Conservation (phyloP, 2,329 filamentous ascomycete species). For the Phialocephala sp. region DNA sequence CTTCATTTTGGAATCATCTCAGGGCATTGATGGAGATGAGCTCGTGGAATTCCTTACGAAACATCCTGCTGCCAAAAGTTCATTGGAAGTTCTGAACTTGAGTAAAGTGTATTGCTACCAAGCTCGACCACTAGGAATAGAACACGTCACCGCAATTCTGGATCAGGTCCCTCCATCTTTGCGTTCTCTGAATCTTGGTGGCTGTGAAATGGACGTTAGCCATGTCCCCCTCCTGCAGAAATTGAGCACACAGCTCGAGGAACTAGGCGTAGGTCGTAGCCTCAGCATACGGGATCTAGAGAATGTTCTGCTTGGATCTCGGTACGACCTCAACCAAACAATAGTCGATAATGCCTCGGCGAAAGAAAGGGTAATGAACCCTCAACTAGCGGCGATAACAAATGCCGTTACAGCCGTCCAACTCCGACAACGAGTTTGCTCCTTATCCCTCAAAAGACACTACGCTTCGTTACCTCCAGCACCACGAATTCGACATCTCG, state of each 20-base stretch:
- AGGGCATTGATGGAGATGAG: not conserved
- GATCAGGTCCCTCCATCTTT: not conserved
- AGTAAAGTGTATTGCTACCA: not conserved
- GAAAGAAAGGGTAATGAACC: not conserved
- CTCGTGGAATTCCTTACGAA: constrained; percentile 17
- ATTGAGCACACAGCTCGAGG: constrained; percentile 21
- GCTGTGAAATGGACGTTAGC: constrained; percentile 15
- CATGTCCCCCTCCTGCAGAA: constrained; percentile 22
- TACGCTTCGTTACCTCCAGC: not conserved
- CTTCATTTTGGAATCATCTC: constrained; percentile 18
- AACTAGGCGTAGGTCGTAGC: constrained; percentile 26
- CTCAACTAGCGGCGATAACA: not conserved
- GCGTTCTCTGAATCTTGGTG: constrained; percentile 26
- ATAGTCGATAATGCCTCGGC: not conserved
- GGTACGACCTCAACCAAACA: not conserved
- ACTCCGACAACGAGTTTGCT: not conserved
- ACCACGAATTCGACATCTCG: not conserved
- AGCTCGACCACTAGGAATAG: not conserved
- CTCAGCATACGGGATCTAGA: constrained; percentile 32
- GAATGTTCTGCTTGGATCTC: constrained; percentile 20
- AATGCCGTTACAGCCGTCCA: not conserved
- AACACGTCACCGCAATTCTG: not conserved
- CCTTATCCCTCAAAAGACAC: not conserved
- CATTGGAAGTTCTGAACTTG: constrained; percentile 15
- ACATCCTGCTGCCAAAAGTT: constrained; percentile 14